These are phyloP conservation scores for Monosporascus sp. DNA, from an alignment of 2,329 filamentous ascomycete species.

Conservation along the genomic window DNA sequence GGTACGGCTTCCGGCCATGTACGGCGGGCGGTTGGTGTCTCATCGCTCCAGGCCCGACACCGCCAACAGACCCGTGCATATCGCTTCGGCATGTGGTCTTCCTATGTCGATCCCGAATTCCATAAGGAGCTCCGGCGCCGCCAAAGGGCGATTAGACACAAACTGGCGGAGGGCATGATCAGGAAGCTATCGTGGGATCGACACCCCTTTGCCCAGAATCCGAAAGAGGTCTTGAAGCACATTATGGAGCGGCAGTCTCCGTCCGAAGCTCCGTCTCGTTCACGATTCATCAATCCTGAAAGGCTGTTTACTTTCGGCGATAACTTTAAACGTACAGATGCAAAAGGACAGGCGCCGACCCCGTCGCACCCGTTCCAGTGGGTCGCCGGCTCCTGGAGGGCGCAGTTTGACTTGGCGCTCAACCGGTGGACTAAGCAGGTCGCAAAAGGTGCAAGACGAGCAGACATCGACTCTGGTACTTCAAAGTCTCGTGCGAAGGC, in stretches of 20 bases:
- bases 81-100: conserved; percentile 44
- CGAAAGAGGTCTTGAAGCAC: conserved; percentile 34
- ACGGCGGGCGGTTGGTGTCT: conserved; percentile 11
- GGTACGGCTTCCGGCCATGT: conserved; percentile 9
- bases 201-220: conserved; percentile 26
- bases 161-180: conserved; percentile 39
- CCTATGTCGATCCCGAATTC: conserved; percentile 34
- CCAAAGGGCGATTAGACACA: conserved; percentile 37
- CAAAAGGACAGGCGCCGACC: not conserved
- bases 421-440: conserved; percentile 8
- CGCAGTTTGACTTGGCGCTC: conserved; percentile 10
- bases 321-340: too few relatives aligned
- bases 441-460: not conserved
- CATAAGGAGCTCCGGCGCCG: conserved; percentile 40
- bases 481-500: not conserved
- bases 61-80: conserved; percentile 40
- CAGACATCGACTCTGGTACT: conserved; percentile 1
- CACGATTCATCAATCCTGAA: conserved; percentile 31
- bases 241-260: conserved; percentile 36
- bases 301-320: conserved; percentile 11
- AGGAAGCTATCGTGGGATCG: conserved; percentile 43
- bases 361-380: not conserved
- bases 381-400: not conserved
- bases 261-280: conserved; percentile 18
- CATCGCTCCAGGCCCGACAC: conserved; percentile 16